Evolutionary conservation across 805 yeast genomes (phyloP), one percentile per base, ranked within the genome.

Genomic region (Yarrowia yakushimensis): DNA sequence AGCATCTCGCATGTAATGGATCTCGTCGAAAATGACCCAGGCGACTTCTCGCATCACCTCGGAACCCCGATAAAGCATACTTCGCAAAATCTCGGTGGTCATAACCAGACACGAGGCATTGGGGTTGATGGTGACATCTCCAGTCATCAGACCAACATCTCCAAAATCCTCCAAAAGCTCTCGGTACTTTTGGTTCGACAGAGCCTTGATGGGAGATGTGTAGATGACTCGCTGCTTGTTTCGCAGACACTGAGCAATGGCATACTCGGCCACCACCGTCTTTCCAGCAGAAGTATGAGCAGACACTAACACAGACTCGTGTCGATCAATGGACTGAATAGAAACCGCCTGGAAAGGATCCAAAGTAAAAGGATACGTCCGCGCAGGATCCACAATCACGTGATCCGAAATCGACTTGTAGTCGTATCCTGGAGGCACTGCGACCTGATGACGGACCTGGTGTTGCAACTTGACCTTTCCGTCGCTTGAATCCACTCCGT

Each of bases 341-440:
- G 98, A 88, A 18, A 97, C 92, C 68, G 94, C 97, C 78, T 94
- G 99, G 80, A 94, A 94, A 30, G 99, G 97, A 81, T 94, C 99
- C 67, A 94, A 80, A 0, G 85, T 83, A 75, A 94, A 94, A 0
- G 98, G 98, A 69, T 94, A 94, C 0, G 87, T 84, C 68, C 97
- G 81, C 2, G 98, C 99, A 3, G 81, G 80, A 68, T 90, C 89
- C 13, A 30, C 54, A 71, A 96, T 82, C 71, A 86, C 86, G 73
- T 94, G 98, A 67, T 90, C 87, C 27, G 91, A 87, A 67, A 93
- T 90, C 15, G 98, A 97, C 13, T 79, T 79, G 71, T 94, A 93
- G 60, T 92, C 87, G 71, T 86, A 94, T 65, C 87, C 87, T 4
- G 96, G 96, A 0, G 99, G 99, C 23, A 93, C 81, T 1, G 98